Conservation (phyloP, 495 filamentous ascomycete species). For the Ascodesmis nigricans region DNA sequence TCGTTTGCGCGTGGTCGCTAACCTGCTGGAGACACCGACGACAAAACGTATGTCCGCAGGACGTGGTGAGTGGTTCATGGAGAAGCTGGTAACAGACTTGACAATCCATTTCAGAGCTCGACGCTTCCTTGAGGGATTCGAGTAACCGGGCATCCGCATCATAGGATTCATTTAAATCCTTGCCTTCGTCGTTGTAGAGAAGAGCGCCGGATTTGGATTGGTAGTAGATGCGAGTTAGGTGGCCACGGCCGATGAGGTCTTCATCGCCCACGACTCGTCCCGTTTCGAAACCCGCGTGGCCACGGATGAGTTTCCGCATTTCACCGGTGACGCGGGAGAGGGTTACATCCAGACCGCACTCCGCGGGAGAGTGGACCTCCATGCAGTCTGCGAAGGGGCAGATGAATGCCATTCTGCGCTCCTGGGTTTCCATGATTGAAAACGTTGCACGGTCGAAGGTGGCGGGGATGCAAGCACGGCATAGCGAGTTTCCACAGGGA, state of each 20-base stretch:
- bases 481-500: conserved; percentile 64
- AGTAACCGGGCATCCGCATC: neutral
- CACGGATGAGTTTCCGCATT: no score
- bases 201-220: no score
- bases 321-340: no score
- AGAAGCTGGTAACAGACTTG: conserved; percentile 68
- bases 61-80: conserved; percentile 57
- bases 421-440: conserved; percentile 45
- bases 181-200: conserved; percentile 22
- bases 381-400: conserved; percentile 49
- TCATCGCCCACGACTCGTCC: no score
- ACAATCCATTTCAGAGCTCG: conserved; percentile 48
- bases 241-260: no score
- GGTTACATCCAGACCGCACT: conserved; percentile 57
- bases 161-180: neutral
- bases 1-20: conserved; percentile 45
- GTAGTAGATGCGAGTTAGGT: conserved; percentile 33
- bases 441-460: conserved; percentile 40
- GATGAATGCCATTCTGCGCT: conserved; percentile 40
- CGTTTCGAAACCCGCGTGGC: no score
- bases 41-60: conserved; percentile 80
- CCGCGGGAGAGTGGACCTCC: conserved; percentile 48
- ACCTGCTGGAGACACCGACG: conserved; percentile 51
- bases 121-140: conserved; percentile 5
- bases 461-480: conserved; percentile 49